Conservation (phyloP, 192 early-diverging fungal species). For the Backusella luteola region DNA sequence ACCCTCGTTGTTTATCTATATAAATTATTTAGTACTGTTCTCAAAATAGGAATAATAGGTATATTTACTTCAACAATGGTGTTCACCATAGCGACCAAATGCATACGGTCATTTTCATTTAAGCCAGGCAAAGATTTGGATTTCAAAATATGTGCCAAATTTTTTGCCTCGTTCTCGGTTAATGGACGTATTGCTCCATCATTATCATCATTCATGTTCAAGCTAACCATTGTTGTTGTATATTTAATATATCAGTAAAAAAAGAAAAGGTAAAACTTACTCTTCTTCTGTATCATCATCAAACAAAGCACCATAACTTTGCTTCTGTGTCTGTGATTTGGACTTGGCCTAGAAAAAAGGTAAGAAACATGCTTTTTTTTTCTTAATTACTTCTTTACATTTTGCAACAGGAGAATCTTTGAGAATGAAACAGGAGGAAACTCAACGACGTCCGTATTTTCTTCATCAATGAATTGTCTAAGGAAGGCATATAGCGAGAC, state of each 20-base stretch:
- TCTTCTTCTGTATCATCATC: constrained; percentile 30
- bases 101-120: constrained; percentile 65
- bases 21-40: constrained; percentile 6
- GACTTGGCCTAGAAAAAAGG: not conserved
- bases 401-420: constrained; percentile 52
- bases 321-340: constrained; percentile 26
- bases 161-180: constrained; percentile 19
- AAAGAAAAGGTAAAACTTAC: constrained; percentile 1
- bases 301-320: constrained; percentile 57
- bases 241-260: not conserved
- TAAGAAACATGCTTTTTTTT: not conserved
- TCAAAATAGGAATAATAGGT: not conserved
- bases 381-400: constrained; percentile 32
- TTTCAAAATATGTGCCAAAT: constrained; percentile 51
- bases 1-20: constrained; percentile 68
- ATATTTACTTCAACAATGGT: constrained; percentile 59
- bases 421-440: constrained; percentile 65
- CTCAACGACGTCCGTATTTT: constrained; percentile 37
- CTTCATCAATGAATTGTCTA: constrained; percentile 34
- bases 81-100: constrained; percentile 76
- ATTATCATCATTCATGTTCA: constrained; percentile 18
- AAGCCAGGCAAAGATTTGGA: constrained; percentile 58
- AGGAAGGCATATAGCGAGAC: constrained; percentile 61
- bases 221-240: not conserved
- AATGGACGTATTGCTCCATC: constrained; percentile 12